These are phyloP conservation scores for Salix purpurea DNA, from an alignment of 345 rosid genomes.

Conservation along the genomic window DNA sequence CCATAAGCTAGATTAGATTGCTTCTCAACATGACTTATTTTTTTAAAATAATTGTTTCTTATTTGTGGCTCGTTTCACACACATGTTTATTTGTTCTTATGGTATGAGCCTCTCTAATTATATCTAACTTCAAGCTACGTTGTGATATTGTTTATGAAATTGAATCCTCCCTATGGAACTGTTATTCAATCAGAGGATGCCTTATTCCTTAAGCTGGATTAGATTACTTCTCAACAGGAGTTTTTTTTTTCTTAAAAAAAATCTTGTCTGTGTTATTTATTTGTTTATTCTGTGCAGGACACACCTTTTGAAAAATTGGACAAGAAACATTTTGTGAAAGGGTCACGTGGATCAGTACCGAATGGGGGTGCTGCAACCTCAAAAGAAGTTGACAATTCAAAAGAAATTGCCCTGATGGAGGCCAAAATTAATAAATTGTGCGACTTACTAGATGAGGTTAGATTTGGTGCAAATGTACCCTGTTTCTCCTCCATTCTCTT, in stretches of 20 bases:
- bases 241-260: background rate
- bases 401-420: conserved; percentile 72
- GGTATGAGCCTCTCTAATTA: background rate
- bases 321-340: conserved; percentile 85
- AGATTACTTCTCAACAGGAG: background rate
- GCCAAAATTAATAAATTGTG: conserved; percentile 69
- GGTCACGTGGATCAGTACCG: conserved; percentile 44
- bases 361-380: conserved; percentile 45
- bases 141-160: background rate
- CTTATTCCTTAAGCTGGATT: background rate
- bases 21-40: background rate
- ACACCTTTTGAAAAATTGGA: conserved; percentile 77
- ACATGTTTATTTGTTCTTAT: background rate
- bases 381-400: conserved; percentile 42
- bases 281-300: conserved; percentile 42
- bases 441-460: conserved; percentile 68
- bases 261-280: background rate
- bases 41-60: background rate
- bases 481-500: background rate
- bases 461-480: conserved; percentile 10
- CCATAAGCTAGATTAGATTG: background rate
- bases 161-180: background rate
- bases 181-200: background rate
- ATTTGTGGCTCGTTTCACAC: no score
- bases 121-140: background rate